These are phyloP conservation scores for Epichloe bromicola DNA, from an alignment of 2,329 filamentous ascomycete species.

Conservation along the genomic window DNA sequence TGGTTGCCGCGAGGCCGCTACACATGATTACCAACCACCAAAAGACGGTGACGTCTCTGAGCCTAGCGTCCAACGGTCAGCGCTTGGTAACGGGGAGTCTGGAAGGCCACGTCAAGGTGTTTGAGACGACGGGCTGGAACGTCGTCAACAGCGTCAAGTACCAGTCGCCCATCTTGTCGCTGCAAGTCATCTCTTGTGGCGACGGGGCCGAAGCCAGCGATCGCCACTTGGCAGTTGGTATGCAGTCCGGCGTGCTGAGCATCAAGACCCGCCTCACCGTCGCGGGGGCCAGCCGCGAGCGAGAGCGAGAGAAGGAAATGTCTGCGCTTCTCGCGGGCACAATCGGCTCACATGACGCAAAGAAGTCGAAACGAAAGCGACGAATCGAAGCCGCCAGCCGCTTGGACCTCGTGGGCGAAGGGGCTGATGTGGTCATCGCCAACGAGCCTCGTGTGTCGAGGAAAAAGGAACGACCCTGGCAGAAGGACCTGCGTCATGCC, in stretches of 20 bases:
- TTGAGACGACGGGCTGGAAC: conserved; percentile 89
- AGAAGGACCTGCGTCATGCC: conserved; percentile 65
- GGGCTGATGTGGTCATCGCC: conserved; percentile 78
- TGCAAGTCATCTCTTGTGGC: conserved; percentile 51
- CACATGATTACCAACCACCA: conserved; percentile 88
- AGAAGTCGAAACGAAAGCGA: conserved; percentile 56
- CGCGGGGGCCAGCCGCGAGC: conserved; percentile 62
- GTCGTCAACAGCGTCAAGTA: conserved; percentile 94
- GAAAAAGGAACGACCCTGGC: conserved; percentile 63
- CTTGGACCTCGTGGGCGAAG: conserved; percentile 75
- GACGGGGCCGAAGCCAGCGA: conserved; percentile 47
- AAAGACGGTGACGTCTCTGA: conserved; percentile 87
- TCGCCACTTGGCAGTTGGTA: conserved; percentile 86
- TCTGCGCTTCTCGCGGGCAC: conserved; percentile 64
- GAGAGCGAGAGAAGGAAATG: conserved; percentile 75
- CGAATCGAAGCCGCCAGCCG: conserved; percentile 30
- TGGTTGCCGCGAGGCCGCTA: conserved; percentile 79
- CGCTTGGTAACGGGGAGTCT: conserved; percentile 83
- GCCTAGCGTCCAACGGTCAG: conserved; percentile 65
- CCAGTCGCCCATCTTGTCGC: conserved; percentile 74
- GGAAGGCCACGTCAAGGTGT: conserved; percentile 94
- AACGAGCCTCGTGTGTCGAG: conserved; percentile 40
- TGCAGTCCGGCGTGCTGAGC: conserved; percentile 86
- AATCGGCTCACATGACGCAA: conserved; percentile 64
- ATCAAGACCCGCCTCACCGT: conserved; percentile 81